Base-by-base conservation (phyloP, 1,284 basidiomycete species). In the Cutaneotrichosporon cyanovorans region DNA sequence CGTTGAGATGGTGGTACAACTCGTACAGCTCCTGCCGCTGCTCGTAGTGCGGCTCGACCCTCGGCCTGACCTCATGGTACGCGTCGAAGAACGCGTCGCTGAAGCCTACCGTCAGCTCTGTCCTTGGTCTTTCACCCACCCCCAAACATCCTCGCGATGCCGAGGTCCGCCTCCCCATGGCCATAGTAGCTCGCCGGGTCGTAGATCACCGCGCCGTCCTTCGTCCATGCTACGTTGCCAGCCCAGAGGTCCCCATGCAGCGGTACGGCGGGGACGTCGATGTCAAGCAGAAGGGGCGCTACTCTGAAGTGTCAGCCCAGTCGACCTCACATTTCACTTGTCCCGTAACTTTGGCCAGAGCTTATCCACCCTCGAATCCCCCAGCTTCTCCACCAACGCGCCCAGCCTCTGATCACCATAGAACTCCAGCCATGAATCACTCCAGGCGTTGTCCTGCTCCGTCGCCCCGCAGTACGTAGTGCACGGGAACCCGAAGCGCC, bases 191-290 rank as follows among this genome's bases (percentile, higher is more conserved):
- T 82, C 2, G 85, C 81, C 2, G 87, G 85, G 61, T 92, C 88
- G 61, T 80, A 91, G 37, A 91, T 82, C 4, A 88, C 75, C 3
- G 76, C 80, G 12, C 56, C 53, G 16, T 59, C 64, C 49, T 85
- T 80, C 16, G 77, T 72, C 21, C 46, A 55, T 1, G 85, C 85
- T 10, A 59, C 61, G 34, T 71, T 71, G 7, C 68, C 64, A 2
- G 61, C 65, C 87, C 88, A 92, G 37, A 91, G 75, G 68, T 91
- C 88, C 3, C 88, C 88, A 59, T 92, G 88, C 5, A 88, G 70
- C 18, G 90, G 77, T 1, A 85, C 85, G 2, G 88, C 87, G 41
- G 58, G 36, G 2, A 75, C 73, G 31, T 84, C 66, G 40, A 74
- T 67, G 9, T 77, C 74, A 33, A 92, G 76, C 7, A 91, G 73